phyloP scores from a whole-genome alignment of 306 rosid genomes.

The Cucumis hystrix region DNA sequence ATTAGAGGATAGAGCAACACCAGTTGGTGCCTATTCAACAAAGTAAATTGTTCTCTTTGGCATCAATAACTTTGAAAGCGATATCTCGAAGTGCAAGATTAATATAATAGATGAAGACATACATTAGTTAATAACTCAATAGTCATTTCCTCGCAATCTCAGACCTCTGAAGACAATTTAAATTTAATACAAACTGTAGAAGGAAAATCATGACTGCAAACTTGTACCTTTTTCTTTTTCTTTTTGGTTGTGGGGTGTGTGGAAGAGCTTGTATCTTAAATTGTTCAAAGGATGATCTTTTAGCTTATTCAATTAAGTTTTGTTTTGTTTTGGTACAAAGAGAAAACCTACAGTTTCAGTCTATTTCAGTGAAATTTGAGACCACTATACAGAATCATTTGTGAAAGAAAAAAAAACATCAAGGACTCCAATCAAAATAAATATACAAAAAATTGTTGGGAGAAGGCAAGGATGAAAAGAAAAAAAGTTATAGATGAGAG shows the following conservation, averaged over 20 bases:
- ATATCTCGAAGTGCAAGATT: neutral
- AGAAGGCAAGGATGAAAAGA: neutral
- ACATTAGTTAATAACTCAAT: neutral
- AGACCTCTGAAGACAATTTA: neutral
- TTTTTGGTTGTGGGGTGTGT: too few species aligned
- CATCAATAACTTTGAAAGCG: neutral
- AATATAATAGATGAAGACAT: neutral
- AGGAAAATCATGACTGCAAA: neutral
- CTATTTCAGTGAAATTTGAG: neutral
- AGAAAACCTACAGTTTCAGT: neutral
- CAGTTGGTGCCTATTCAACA: conserved; percentile 36
- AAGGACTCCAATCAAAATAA: neutral
- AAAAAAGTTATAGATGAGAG: neutral
- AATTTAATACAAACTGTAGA: neutral
- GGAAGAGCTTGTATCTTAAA: neutral
- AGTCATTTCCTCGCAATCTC: neutral
- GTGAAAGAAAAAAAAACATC: neutral
- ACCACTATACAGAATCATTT: neutral
- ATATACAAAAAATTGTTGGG: neutral
- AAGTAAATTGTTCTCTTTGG: neutral
- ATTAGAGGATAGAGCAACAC: conserved; percentile 41
- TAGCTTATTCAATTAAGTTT: neutral
- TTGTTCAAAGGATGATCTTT: neutral
- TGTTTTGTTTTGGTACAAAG: neutral
- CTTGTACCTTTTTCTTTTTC: neutral